Evolutionary conservation across 2,329 filamentous ascomycete genomes (phyloP).

Genomic region (Fusarium chaquense): DNA sequence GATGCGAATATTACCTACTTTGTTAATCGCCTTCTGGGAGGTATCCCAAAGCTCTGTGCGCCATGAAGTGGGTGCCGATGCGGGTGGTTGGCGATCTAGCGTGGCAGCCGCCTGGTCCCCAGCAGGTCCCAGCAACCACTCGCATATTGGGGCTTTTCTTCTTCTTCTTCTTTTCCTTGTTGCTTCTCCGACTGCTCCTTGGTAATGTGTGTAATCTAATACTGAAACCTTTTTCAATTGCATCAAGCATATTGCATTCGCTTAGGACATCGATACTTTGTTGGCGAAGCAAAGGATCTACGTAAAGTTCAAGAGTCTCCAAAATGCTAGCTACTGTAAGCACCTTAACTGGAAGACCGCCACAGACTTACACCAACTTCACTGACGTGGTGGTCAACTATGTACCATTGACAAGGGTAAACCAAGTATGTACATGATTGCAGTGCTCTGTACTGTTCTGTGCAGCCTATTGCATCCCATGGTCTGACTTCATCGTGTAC

Average conservation of each 20-base stretch:
- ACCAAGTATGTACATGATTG: not conserved
- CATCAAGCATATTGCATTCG: not conserved
- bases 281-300: not conserved
- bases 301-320: conserved; percentile 1
- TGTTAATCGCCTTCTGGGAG: not conserved
- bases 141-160: conserved; percentile 17
- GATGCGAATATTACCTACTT: conserved; percentile 16
- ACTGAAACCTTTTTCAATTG: not conserved
- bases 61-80: conserved; percentile 28
- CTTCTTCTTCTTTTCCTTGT: conserved; percentile 1
- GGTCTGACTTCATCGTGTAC: conserved; percentile 41
- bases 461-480: conserved; percentile 14
- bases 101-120: conserved; percentile 31
- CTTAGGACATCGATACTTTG: not conserved
- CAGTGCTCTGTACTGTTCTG: not conserved
- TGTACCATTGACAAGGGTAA: conserved; percentile 25
- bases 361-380: conserved; percentile 28
- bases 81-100: conserved; percentile 42
- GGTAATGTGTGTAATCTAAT: conserved; percentile 10
- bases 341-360: conserved; percentile 22
- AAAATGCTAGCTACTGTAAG: not conserved
- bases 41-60: conserved; percentile 22
- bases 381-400: conserved; percentile 33
- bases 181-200: conserved; percentile 24
- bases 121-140: conserved; percentile 2